Percentiles rank a stretch among this genome's conserved stretches.
phyloP scores from a whole-genome alignment of 768 basidiomycete species.

The Mycena galopus region DNA sequence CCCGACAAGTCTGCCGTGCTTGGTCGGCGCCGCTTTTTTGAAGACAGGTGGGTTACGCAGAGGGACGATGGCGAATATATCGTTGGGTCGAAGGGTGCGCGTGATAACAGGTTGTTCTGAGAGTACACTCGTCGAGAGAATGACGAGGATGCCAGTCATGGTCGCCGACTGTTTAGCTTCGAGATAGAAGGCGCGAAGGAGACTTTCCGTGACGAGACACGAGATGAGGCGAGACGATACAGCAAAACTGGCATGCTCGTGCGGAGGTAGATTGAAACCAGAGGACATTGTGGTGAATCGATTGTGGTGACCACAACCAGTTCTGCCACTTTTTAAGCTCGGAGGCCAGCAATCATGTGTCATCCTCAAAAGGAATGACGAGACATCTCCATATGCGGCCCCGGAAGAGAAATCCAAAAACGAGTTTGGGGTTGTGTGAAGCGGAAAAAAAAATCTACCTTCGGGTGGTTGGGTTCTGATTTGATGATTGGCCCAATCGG shows the following conservation, averaged over 20 bases:
- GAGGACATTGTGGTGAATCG: constrained; percentile 51
- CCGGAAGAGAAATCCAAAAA: constrained; percentile 34
- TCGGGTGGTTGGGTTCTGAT: constrained; percentile 13
- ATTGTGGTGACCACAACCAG: constrained; percentile 2
- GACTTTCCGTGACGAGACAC: constrained; percentile 62
- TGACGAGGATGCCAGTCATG: constrained; percentile 52
- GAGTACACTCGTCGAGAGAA: constrained; percentile 53
- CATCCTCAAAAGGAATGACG: constrained; percentile 20
- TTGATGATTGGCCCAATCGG: constrained; percentile 9
- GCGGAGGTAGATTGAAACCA: constrained; percentile 50
- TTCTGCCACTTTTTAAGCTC: constrained; percentile 42
- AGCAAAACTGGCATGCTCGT: constrained; percentile 58
- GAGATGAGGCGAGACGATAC: constrained; percentile 63
- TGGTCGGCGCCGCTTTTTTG: constrained; percentile 42
- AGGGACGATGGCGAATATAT: constrained; percentile 64
- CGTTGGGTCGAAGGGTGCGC: constrained; percentile 50
- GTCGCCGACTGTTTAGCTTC: constrained; percentile 23
- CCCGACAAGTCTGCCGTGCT: constrained; percentile 57
- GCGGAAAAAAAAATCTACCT: constrained; percentile 15
- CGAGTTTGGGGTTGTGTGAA: constrained; percentile 31
- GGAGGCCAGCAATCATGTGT: constrained; percentile 34
- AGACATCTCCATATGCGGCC: constrained; percentile 29
- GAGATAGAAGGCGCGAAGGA: constrained; percentile 58
- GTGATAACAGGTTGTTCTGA: constrained; percentile 49
- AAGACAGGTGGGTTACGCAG: constrained; percentile 62